Percentiles rank a stretch among this genome's conserved stretches.
Evolutionary conservation across 2,329 filamentous ascomycete genomes (phyloP).

Genomic region (Chaetomiaceae sp.): DNA sequence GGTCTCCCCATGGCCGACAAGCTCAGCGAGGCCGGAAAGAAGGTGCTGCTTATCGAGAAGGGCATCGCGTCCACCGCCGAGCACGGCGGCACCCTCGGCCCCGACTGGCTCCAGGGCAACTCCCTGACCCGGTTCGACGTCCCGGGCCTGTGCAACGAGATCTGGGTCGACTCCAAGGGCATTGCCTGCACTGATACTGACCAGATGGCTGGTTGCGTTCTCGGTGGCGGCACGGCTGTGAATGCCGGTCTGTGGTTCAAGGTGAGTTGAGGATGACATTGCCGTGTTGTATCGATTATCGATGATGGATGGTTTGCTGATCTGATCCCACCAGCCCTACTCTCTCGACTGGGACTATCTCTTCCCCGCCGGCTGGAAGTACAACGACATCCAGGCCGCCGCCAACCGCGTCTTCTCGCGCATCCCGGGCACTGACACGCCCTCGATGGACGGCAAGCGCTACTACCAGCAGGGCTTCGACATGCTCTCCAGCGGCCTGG

Average conservation of each 20-base stretch:
- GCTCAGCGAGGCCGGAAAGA: constrained; percentile 56
- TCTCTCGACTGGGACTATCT: constrained; percentile 58
- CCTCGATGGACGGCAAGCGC: constrained; percentile 55
- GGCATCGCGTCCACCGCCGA: constrained; percentile 53
- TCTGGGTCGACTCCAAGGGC: constrained; percentile 55
- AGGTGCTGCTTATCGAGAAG: constrained; percentile 53
- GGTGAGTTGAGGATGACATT: constrained; percentile 28
- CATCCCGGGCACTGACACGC: constrained; percentile 58
- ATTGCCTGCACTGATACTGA: constrained; percentile 61
- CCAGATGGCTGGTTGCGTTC: constrained; percentile 62
- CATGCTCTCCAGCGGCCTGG: constrained; percentile 51
- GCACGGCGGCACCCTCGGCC: constrained; percentile 54
- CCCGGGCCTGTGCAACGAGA: constrained; percentile 62
- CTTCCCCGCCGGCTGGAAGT: constrained; percentile 63
- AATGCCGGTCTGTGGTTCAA: constrained; percentile 64
- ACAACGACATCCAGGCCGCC: constrained; percentile 52
- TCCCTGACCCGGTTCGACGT: constrained; percentile 61
- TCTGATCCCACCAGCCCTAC: constrained; percentile 38
- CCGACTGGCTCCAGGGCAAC: constrained; percentile 52
- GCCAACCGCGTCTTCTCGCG: constrained; percentile 54
- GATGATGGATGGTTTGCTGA: constrained; percentile 5
- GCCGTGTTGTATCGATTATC: too few relatives aligned
- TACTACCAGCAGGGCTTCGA: constrained; percentile 60
- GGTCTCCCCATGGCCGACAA: constrained; percentile 56
- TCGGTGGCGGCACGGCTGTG: constrained; percentile 57